Evolutionary conservation across 257 asterid genomes (phyloP), one percentile per base, ranked within the genome.

Genomic region (Euphrasia confusa): DNA sequence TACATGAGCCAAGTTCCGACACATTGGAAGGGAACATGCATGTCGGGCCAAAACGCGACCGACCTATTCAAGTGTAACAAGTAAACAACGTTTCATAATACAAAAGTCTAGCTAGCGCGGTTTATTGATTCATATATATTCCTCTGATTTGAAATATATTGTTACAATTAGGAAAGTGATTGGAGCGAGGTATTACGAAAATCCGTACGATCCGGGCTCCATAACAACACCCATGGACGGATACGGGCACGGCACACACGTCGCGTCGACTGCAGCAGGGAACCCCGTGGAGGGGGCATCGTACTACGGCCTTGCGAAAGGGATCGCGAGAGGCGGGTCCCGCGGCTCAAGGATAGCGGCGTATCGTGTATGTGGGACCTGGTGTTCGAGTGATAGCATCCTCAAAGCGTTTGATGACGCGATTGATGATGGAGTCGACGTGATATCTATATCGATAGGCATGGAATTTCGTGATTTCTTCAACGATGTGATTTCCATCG

Each of bases 401-500:
- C 45, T 39, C 45, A 39, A 10, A 2, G 45, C 45, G 7, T 39
- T 39, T 9, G 45, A 39, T 39, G 45, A 39, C 7, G 45, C 45
- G 7, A 39, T 39, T 39, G 45, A 5, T 39, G 45, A 39, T 39
- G 45, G 45, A 2, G 45, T 39, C 45, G 45, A 39, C 7, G 45
- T 39, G 45, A 6, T 39, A 39, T 2, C 45, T 10, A 2, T 39
- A 39, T 39, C 45, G 2, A 3, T 39, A 39, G 8, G 45, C 7
- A 1, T 2, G 5, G 4, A 4, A 39, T 2, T 39, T 2, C 1
- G 9, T 39, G 8, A 39, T 9, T 39, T 6, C 45, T 39, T 39
- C 3, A 53, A 17, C 2, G 95, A 88, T 62, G 78, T 86, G 8
- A 77, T 83, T 10, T 82, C 96, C 40, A 75, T 88, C 15, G 93